These are phyloP conservation scores for Cucurbita pepo DNA, from an alignment of 306 rosid species.

Conservation along the genomic window DNA sequence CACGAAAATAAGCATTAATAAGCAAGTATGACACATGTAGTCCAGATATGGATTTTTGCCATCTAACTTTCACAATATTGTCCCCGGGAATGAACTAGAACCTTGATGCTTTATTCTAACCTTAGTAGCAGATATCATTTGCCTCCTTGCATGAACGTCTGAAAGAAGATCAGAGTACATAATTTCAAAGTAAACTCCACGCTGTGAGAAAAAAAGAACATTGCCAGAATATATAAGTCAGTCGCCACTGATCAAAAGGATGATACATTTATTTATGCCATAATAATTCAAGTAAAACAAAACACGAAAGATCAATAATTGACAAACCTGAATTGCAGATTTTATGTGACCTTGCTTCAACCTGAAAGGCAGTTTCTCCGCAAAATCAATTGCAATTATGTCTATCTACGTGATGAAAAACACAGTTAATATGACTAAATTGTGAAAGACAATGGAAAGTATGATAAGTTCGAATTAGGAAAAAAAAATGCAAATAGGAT, in stretches of 20 bases:
- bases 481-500: neutral
- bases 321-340: slow-evolving; percentile 53
- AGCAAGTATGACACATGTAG: neutral
- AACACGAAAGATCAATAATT: neutral
- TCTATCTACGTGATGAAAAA: slow-evolving; percentile 40
- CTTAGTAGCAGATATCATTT: slow-evolving; percentile 60
- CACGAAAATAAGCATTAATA: neutral
- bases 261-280: neutral
- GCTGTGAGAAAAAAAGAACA: slow-evolving; percentile 21
- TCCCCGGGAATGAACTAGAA: neutral
- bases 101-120: slow-evolving; percentile 14
- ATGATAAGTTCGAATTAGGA: neutral
- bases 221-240: neutral
- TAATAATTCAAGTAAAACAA: neutral
- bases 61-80: neutral
- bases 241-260: neutral
- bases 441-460: neutral
- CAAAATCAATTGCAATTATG: slow-evolving; percentile 63
- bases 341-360: slow-evolving; percentile 57
- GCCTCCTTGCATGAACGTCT: slow-evolving; percentile 46
- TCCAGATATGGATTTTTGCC: neutral
- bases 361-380: slow-evolving; percentile 47
- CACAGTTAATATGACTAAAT: neutral
- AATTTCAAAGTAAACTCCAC: slow-evolving; percentile 72
- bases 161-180: slow-evolving; percentile 35